Evolutionary conservation across 2,329 filamentous ascomycete genomes (phyloP).

Genomic region (Talaromyces sp.): DNA sequence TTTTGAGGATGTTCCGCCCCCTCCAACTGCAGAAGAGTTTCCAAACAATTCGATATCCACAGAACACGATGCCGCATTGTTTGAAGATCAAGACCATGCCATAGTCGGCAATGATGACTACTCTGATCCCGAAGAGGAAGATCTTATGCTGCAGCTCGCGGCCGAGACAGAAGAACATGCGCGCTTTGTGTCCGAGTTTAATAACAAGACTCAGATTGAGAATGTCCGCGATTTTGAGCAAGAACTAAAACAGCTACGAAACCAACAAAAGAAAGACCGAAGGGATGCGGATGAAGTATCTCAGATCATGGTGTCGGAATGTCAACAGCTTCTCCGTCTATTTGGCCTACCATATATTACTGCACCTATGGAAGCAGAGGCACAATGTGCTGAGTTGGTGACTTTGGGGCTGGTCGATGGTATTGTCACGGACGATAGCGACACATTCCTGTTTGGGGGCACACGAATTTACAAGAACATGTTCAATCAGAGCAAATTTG

Average conservation of each 20-base stretch:
- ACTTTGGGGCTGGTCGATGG: conserved; percentile 85
- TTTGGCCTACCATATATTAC: conserved; percentile 97
- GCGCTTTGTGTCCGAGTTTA: conserved; percentile 83
- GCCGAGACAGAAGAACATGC: conserved; percentile 91
- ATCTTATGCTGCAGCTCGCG: conserved; percentile 79
- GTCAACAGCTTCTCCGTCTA: conserved; percentile 80
- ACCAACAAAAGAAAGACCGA: conserved; percentile 94
- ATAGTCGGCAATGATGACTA: conserved; percentile 54
- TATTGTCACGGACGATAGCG: conserved; percentile 95
- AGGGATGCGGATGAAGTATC: conserved; percentile 96
- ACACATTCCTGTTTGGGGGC: conserved; percentile 94
- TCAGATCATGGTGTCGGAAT: conserved; percentile 92
- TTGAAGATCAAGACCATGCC: conserved; percentile 25
- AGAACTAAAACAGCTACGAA: conserved; percentile 80
- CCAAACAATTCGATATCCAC: conserved; percentile 26
- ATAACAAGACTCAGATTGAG: conserved; percentile 67
- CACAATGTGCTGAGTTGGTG: conserved; percentile 92
- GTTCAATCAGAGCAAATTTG: conserved; percentile 98
- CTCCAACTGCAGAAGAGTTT: conserved; percentile 21
- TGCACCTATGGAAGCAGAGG: conserved; percentile 98
- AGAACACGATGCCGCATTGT: conserved; percentile 17
- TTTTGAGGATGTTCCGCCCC: conserved; percentile 50
- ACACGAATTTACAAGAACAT: conserved; percentile 99
- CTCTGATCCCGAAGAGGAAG: conserved; percentile 88
- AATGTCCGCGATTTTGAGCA: conserved; percentile 78